Conservation (phyloP, 2,329 filamentous ascomycete genomes). For the Anthostomella pinea region DNA sequence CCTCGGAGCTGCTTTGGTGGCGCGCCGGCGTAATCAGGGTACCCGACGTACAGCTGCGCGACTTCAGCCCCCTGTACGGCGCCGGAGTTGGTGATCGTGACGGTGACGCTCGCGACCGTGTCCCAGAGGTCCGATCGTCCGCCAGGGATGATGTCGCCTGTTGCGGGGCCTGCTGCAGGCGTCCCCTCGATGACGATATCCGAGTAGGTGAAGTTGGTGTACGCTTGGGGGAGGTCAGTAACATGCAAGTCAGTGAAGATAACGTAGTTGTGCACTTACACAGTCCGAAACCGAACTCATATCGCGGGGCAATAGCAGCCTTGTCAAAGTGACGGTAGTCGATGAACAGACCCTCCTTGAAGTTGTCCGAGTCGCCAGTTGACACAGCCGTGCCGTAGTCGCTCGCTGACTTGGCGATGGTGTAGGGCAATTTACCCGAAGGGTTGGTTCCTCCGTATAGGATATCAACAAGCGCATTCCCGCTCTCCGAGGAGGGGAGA, state of each 20-base stretch:
- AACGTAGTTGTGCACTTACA: conserved; percentile 33
- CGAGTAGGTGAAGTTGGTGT: conserved; percentile 65
- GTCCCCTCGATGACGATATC: conserved; percentile 42
- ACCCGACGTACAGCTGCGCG: conserved; percentile 56
- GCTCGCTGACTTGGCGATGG: conserved; percentile 44
- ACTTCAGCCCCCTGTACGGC: conserved; percentile 60
- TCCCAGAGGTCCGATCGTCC: conserved; percentile 47
- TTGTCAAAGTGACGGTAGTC: conserved; percentile 64
- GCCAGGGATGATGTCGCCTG: conserved; percentile 39
- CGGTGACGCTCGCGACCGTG: conserved; percentile 48
- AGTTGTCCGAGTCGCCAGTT: conserved; percentile 49
- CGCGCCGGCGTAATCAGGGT: conserved; percentile 38
- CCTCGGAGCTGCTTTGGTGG: conserved; percentile 56
- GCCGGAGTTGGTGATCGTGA: conserved; percentile 65
- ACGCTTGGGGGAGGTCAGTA: conserved; percentile 46
- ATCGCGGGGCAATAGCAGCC: conserved; percentile 54
- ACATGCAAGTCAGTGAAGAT: background rate
- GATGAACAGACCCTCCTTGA: conserved; percentile 57
- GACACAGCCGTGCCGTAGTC: conserved; percentile 44
- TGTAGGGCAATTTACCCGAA: conserved; percentile 49
- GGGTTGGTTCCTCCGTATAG: conserved; percentile 59
- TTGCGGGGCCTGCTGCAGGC: conserved; percentile 38
- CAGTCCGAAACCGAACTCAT: conserved; percentile 63
- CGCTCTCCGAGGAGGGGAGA: conserved; percentile 71
- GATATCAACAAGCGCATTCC: conserved; percentile 71